A percentile compares a stretch with the other conserved stretches of the same genome.
These are phyloP conservation scores for Panicum hallii DNA, from an alignment of 202 grass and related monocot species.

Conservation along the genomic window DNA sequence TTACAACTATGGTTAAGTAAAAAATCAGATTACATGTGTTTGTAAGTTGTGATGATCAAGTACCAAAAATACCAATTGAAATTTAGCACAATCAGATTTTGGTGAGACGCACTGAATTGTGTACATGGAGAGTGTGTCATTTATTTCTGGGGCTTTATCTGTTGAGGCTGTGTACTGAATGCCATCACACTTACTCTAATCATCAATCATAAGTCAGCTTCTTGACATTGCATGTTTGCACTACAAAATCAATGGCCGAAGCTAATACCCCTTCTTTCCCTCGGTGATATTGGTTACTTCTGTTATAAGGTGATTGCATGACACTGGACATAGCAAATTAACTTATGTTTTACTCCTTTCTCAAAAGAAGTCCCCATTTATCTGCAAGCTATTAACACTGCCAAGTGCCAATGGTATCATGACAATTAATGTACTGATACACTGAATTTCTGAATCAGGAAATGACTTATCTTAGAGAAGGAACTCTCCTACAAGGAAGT, in stretches of 20 bases:
- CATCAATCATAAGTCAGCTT: conserved; percentile 8
- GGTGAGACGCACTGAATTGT: neutral
- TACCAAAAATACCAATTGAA: neutral
- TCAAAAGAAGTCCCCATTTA: conserved; percentile 16
- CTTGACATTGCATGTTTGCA: neutral
- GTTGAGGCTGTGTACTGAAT: neutral
- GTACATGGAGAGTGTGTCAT: neutral
- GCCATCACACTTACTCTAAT: neutral
- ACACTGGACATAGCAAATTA: neutral
- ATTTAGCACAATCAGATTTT: neutral
- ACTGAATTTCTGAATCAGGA: conserved; percentile 54
- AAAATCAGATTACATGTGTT: conserved; percentile 8
- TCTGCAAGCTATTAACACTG: conserved; percentile 13
- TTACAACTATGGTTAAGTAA: conserved; percentile 22
- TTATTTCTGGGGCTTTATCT: conserved; percentile 23
- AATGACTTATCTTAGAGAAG: conserved; percentile 84
- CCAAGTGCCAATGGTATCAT: neutral
- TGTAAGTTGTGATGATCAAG: neutral
- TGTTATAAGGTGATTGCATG: neutral
- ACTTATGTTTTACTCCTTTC: neutral
- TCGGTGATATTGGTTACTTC: conserved; percentile 1
- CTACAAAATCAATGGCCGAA: neutral
- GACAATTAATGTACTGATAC: conserved; percentile 17
- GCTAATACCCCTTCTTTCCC: neutral
- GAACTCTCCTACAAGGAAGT: conserved; percentile 82